phyloP scores from a whole-genome alignment of 257 asterid species.

The Scutellaria barbata region DNA sequence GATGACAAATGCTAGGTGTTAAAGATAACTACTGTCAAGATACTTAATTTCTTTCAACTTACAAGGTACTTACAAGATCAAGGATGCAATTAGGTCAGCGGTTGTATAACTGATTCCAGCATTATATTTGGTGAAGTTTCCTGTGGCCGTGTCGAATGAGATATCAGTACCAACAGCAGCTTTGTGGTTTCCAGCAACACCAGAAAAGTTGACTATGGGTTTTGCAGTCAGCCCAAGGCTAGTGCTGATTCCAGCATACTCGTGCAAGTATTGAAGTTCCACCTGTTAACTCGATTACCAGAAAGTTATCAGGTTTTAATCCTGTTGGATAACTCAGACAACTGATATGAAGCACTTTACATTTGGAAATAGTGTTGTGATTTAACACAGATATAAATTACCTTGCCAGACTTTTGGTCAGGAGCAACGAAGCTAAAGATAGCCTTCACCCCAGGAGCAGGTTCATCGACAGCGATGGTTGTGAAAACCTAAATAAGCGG shows the following conservation, averaged over 20 bases:
- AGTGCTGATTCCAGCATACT: slow-evolving; percentile 89
- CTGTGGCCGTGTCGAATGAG: slow-evolving; percentile 88
- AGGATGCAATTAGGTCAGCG: slow-evolving; percentile 81
- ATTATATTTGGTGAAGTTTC: slow-evolving; percentile 74
- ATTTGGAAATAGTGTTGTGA: not conserved
- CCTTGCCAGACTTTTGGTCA: slow-evolving; percentile 96
- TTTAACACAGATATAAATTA: slow-evolving; percentile 30
- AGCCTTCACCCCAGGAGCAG: slow-evolving; percentile 98
- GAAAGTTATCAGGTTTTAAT: slow-evolving; percentile 6
- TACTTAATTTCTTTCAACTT: not conserved
- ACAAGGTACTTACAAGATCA: slow-evolving; percentile 65
- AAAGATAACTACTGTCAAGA: too few species aligned
- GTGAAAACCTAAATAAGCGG: slow-evolving; percentile 62
- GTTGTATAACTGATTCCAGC: slow-evolving; percentile 71
- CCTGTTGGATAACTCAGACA: slow-evolving; percentile 8
- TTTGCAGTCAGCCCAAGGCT: slow-evolving; percentile 86
- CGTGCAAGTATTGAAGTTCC: slow-evolving; percentile 93
- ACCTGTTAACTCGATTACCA: slow-evolving; percentile 54
- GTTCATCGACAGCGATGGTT: slow-evolving; percentile 77
- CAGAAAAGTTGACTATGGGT: slow-evolving; percentile 91
- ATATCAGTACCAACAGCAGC: slow-evolving; percentile 80
- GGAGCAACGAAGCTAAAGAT: slow-evolving; percentile 80
- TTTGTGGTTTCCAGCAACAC: slow-evolving; percentile 75
- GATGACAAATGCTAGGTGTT: not conserved
- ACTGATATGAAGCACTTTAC: not conserved